phyloP scores from a whole-genome alignment of 78 protist species.

The Bodo saltans region DNA sequence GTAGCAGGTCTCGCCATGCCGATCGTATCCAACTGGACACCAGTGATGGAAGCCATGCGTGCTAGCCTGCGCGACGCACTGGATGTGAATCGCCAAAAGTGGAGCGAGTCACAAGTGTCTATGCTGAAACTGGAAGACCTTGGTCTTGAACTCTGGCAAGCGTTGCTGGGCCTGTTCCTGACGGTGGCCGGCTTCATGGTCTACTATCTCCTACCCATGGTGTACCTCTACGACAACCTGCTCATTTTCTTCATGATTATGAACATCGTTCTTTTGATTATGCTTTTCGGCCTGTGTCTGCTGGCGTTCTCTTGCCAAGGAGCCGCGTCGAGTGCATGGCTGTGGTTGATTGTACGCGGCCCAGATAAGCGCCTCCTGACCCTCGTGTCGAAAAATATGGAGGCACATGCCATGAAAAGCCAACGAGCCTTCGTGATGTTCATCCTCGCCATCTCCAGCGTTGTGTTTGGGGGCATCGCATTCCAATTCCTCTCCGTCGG shows the following conservation, averaged over 20 bases:
- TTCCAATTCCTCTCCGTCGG: slow-evolving; percentile 62
- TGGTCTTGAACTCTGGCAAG: slow-evolving; percentile 58
- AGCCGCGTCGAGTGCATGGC: slow-evolving; percentile 25
- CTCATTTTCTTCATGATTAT: slow-evolving; percentile 59
- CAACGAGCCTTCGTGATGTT: slow-evolving; percentile 81
- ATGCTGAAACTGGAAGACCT: slow-evolving; percentile 61
- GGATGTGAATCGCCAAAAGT: slow-evolving; percentile 71
- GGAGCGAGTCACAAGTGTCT: slow-evolving; percentile 62
- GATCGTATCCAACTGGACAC: slow-evolving; percentile 33
- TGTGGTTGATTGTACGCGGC: slow-evolving; percentile 35
- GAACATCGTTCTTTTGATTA: slow-evolving; percentile 45
- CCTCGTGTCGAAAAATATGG: slow-evolving; percentile 64
- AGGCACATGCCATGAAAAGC: slow-evolving; percentile 61
- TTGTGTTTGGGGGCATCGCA: slow-evolving; percentile 75
- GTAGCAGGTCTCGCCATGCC: slow-evolving; percentile 52
- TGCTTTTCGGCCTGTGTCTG: slow-evolving; percentile 69
- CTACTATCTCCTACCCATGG: slow-evolving; percentile 65
- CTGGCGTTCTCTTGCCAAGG: slow-evolving; percentile 57
- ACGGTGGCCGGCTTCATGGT: slow-evolving; percentile 65
- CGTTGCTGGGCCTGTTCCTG: slow-evolving; percentile 37
- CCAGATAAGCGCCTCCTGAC: slow-evolving; percentile 16
- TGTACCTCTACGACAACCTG: slow-evolving; percentile 55
- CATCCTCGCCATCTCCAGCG: slow-evolving; percentile 59
- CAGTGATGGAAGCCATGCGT: slow-evolving; percentile 61
- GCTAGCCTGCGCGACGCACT: slow-evolving; percentile 71